phyloP scores from a whole-genome alignment of 352 stramenopile genomes.

The Globisporangium sylvaticum region DNA sequence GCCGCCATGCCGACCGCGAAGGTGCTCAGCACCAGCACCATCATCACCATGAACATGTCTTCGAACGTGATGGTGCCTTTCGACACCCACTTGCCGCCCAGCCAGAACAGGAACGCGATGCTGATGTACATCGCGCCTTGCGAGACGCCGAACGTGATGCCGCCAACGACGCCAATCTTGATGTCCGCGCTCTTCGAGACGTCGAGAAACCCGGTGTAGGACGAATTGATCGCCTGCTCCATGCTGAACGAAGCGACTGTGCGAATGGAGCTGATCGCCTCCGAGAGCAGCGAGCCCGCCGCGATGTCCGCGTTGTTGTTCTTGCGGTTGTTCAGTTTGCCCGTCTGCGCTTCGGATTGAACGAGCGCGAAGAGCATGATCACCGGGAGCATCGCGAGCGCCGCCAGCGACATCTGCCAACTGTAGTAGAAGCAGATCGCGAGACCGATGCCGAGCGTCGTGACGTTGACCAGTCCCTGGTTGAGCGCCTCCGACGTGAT shows the following conservation, averaged over 20 bases:
- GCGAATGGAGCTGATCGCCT: slow-evolving; percentile 49
- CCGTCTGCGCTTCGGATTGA: slow-evolving; percentile 34
- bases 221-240: slow-evolving; percentile 16
- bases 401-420: slow-evolving; percentile 53
- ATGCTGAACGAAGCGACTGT: slow-evolving; percentile 39
- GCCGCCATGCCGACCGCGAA: slow-evolving; percentile 30
- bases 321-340: slow-evolving; percentile 34
- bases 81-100: slow-evolving; percentile 37
- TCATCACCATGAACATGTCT: slow-evolving; percentile 35
- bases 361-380: slow-evolving; percentile 33
- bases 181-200: slow-evolving; percentile 22
- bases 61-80: slow-evolving; percentile 36
- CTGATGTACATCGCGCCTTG: slow-evolving; percentile 48
- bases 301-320: slow-evolving; percentile 37
- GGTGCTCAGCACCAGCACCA: slow-evolving; percentile 31
- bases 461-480: slow-evolving; percentile 43
- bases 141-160: slow-evolving; percentile 43
- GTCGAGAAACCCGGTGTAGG: slow-evolving; percentile 24
- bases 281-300: slow-evolving; percentile 35
- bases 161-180: slow-evolving; percentile 37
- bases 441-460: slow-evolving; percentile 47
- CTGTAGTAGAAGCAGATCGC: slow-evolving; percentile 46
- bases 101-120: slow-evolving; percentile 66
- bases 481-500: slow-evolving; percentile 72
- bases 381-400: slow-evolving; percentile 24